Percentiles rank a stretch among this genome's conserved stretches.
phyloP scores from a whole-genome alignment of 352 stramenopile genomes.

The Phytophthora aleatoria region DNA sequence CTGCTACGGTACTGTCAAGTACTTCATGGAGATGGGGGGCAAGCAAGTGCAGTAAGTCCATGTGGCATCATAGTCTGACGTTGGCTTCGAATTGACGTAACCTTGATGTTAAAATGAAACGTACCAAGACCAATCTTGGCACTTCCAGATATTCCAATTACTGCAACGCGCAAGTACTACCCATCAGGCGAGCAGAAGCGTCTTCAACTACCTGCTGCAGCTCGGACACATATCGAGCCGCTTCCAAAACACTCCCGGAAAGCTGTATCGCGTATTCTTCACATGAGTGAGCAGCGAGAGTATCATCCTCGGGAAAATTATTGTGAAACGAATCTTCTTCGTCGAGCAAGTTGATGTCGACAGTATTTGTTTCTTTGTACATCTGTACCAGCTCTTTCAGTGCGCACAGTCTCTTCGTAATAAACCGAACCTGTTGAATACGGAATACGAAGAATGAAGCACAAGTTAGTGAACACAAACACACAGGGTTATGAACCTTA shows the following conservation, averaged over 20 bases:
- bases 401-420: slow-evolving; percentile 30
- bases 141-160: slow-evolving; percentile 8
- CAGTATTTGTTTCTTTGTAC: slow-evolving; percentile 39
- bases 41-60: too few relatives aligned
- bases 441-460: neutral
- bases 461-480: slow-evolving; percentile 3
- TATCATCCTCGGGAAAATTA: slow-evolving; percentile 4
- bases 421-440: slow-evolving; percentile 29
- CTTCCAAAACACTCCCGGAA: slow-evolving; percentile 24
- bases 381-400: slow-evolving; percentile 38
- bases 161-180: slow-evolving; percentile 48
- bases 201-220: slow-evolving; percentile 51
- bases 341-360: slow-evolving; percentile 42
- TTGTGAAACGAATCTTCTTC: slow-evolving; percentile 19
- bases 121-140: too few relatives aligned
- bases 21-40: too few relatives aligned
- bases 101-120: too few relatives aligned
- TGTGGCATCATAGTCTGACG: too few relatives aligned
- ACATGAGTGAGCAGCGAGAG: slow-evolving; percentile 13
- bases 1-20: too few relatives aligned
- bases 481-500: neutral
- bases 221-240: slow-evolving; percentile 25
- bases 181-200: slow-evolving; percentile 43
- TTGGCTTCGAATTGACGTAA: too few relatives aligned
- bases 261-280: slow-evolving; percentile 18